Base-by-base conservation (phyloP, 352 stramenopile species). In the Phytopythium kandeliae region DNA sequence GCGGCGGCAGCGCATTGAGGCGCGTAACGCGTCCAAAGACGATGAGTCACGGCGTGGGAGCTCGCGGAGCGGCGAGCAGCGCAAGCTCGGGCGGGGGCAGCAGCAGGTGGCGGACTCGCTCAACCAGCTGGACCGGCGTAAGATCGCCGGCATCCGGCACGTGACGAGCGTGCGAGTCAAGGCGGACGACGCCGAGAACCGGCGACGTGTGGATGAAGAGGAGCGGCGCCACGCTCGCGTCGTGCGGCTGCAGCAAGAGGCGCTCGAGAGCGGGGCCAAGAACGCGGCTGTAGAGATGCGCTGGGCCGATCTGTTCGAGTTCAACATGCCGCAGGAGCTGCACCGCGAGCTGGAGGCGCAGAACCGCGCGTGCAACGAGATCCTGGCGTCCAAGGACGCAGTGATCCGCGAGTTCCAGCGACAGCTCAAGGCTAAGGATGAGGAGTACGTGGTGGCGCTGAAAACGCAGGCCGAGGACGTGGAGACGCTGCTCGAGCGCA, bases 201-300 rank as follows among this genome's bases (percentile, higher is more conserved):
- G 75, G 46, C 79, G 93, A 1, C 86, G 93, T 8, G 80, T 98
- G 2, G 72, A 91, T 10, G 93, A 98, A 57, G 93, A 97, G 43
- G 75, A 96, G 45, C 78, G 80, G 12, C 84, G 88, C 5, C 86
- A 96, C 52, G 66, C 70, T 45, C 85, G 88, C 24, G 77, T 96
- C 16, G 80, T 83, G 57, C 77, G 76, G 45, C 62, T 97, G 16
- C 92, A 98, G 61, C 89, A 97, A 49, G 93, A 98, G 62, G 87
- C 92, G 12, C 78, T 97, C 22, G 69, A 74, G 3, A 96, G 74
- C 25, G 85, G 86, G 13, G 85, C 96, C 40, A 86, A 93, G 50
- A 98, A 98, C 51, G 93, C 89, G 3, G 86, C 86, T 0, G 86
- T 98, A 8, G 93, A 98, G 67, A 97, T 97, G 89, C 76, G 84